phyloP scores from a whole-genome alignment of 2,329 filamentous ascomycete species.

The Exophiala sp. region DNA sequence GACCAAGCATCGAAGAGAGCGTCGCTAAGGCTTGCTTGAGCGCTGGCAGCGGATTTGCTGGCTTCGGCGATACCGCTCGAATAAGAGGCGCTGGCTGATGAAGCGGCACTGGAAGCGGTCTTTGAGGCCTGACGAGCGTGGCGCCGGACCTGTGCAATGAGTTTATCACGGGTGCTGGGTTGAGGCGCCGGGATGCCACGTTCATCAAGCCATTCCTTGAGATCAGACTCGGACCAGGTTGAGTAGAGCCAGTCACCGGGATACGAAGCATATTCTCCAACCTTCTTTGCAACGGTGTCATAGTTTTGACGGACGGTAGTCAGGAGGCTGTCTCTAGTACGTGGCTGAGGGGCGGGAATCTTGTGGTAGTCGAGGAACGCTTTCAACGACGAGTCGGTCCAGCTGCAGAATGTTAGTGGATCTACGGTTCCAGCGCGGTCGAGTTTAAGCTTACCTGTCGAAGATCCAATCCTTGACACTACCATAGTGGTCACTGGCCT shows the following conservation, averaged over 20 bases:
- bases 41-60: conserved; percentile 59
- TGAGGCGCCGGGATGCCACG: conserved; percentile 76
- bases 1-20: conserved; percentile 84
- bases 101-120: conserved; percentile 56
- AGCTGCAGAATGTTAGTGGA: conserved; percentile 52
- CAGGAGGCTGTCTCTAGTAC: conserved; percentile 74
- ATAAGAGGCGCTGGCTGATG: conserved; percentile 52
- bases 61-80: conserved; percentile 51
- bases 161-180: conserved; percentile 73
- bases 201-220: conserved; percentile 89
- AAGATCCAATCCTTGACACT: conserved; percentile 86
- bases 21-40: conserved; percentile 71
- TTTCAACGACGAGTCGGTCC: conserved; percentile 91
- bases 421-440: neutral
- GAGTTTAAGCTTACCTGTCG: conserved; percentile 55
- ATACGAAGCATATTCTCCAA: conserved; percentile 73
- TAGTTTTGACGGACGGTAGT: conserved; percentile 74
- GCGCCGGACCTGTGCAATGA: conserved; percentile 82
- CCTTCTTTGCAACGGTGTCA: conserved; percentile 66
- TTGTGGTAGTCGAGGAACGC: conserved; percentile 81
- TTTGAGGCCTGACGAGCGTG: conserved; percentile 77
- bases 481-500: conserved; percentile 63
- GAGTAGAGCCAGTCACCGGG: conserved; percentile 93
- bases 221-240: conserved; percentile 84
- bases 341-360: conserved; percentile 84